Base-by-base conservation (phyloP, 208 protist genomes). In the Crithidia expoeki region DNA sequence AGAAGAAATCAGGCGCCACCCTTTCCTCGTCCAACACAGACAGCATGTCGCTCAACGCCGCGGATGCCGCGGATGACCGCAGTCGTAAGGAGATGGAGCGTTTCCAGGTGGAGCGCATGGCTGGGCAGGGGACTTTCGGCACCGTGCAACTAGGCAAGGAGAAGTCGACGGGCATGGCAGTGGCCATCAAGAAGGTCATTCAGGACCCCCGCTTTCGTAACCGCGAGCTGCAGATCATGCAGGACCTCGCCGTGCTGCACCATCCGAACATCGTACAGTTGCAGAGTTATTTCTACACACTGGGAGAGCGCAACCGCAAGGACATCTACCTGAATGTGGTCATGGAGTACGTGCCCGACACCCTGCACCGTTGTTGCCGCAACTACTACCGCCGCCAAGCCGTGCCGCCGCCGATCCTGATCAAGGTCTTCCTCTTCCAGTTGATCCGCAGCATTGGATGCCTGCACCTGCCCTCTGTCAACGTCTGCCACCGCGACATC, bases 301-400 rank as follows among this genome's bases (percentile, higher is more conserved):
- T 89, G 21, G 93, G 96, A 28, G 96, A 98, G 84, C 83, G 72
- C 34, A 74, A 98, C 74, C 77, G 83, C 40, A 94, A 97, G 38
- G 98, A 99, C 71, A 81, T 99, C 12, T 99, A 99, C 81, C 90
- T 99, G 33, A 99, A 99, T 81, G 85, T 99, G n/a, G 98, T 99
- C 7, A 94, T 99, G 87, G 99, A 99, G 74, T 99, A 97, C 90
- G 84, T 99, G 7, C 99, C 99, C 0, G 93, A 99, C 57, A 99
- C 98, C 11, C 83, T 99, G 19, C 98, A 99, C 76, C 87, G 95
- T 28, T 88, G 97, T 38, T 90, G 89, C 46, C 87, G 97, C 33
- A 92, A 98, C 68, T 99, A 99, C 86, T 90, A 86, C 58, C 98
- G 98, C 42, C 82, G 82, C 32, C 93, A 98, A 65, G 60, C 89